Evolutionary conservation across 2,329 filamentous ascomycete genomes (phyloP).

Genomic region (Fusarium sp.): DNA sequence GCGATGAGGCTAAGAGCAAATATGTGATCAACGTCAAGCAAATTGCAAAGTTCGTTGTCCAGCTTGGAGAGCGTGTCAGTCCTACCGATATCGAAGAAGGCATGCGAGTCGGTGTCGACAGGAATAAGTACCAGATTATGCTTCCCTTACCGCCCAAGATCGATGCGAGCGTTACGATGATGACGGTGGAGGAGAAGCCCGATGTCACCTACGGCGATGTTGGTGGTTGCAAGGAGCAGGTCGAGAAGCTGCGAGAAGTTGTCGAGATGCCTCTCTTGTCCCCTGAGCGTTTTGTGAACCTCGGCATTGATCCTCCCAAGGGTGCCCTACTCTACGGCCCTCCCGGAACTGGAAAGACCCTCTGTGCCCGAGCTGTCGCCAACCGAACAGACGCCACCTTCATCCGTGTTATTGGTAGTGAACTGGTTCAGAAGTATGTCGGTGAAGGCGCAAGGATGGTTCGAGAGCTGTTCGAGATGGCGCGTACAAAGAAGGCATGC

Average conservation of each 20-base stretch:
- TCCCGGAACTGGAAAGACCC: constrained; percentile 98
- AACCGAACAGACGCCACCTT: constrained; percentile 99
- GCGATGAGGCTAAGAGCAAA: constrained; percentile 97
- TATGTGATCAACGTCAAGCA: constrained; percentile 99
- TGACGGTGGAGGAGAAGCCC: constrained; percentile 99
- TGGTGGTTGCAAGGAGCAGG: constrained; percentile 98
- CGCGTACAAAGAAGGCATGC: constrained; percentile 98
- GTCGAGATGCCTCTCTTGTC: constrained; percentile 98
- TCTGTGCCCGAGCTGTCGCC: constrained; percentile 95
- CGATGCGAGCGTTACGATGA: constrained; percentile 99
- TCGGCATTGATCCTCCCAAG: constrained; percentile 99
- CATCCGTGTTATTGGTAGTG: constrained; percentile 97
- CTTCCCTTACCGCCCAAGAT: constrained; percentile 97
- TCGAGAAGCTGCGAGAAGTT: constrained; percentile 98
- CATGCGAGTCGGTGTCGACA: constrained; percentile 97
- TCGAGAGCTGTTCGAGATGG: constrained; percentile 98
- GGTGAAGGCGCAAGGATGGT: constrained; percentile 99
- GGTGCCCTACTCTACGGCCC: constrained; percentile 96
- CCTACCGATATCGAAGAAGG: constrained; percentile 99
- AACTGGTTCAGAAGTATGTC: constrained; percentile 98
- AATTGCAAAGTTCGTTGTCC: constrained; percentile 99
- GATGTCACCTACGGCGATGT: constrained; percentile 99
- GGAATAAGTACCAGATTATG: constrained; percentile 99
- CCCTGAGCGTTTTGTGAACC: constrained; percentile 95
- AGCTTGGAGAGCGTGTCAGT: constrained; percentile 94